Evolutionary conservation across 805 yeast species (phyloP).

Genomic region (Dipodascus geniculatus): DNA sequence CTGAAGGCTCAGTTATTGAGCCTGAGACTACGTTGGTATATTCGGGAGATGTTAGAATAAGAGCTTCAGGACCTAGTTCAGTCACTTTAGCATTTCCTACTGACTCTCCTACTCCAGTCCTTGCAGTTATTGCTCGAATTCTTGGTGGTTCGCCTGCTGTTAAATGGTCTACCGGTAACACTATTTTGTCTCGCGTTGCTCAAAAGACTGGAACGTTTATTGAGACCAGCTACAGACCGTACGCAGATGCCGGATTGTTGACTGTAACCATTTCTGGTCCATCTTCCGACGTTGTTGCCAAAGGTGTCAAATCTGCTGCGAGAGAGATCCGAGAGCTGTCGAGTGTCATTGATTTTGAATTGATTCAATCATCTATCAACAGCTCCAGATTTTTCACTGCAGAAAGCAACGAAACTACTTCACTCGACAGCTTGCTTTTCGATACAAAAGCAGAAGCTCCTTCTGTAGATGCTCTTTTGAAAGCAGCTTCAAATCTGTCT

Average conservation of each 20-base stretch:
- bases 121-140: constrained; percentile 50
- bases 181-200: constrained; percentile 37
- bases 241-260: constrained; percentile 74
- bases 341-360: background rate
- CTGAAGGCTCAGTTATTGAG: constrained; percentile 44
- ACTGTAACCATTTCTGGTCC: constrained; percentile 53
- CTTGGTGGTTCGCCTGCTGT: constrained; percentile 39
- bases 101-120: constrained; percentile 40
- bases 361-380: background rate
- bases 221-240: constrained; percentile 43
- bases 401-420: background rate
- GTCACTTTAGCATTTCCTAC: constrained; percentile 77
- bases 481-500: background rate
- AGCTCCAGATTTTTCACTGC: background rate
- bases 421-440: background rate
- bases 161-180: constrained; percentile 41
- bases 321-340: constrained; percentile 1
- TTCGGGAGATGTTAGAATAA: constrained; percentile 51
- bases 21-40: constrained; percentile 33
- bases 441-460: background rate
- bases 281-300: constrained; percentile 45
- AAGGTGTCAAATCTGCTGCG: constrained; percentile 38
- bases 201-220: constrained; percentile 35
- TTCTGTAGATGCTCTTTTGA: background rate
- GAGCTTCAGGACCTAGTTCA: constrained; percentile 53